A percentile compares a stretch with the other conserved stretches of the same genome.
phyloP scores from a whole-genome alignment of 208 protist genomes.

The Acanthamoeba triangularis region DNA sequence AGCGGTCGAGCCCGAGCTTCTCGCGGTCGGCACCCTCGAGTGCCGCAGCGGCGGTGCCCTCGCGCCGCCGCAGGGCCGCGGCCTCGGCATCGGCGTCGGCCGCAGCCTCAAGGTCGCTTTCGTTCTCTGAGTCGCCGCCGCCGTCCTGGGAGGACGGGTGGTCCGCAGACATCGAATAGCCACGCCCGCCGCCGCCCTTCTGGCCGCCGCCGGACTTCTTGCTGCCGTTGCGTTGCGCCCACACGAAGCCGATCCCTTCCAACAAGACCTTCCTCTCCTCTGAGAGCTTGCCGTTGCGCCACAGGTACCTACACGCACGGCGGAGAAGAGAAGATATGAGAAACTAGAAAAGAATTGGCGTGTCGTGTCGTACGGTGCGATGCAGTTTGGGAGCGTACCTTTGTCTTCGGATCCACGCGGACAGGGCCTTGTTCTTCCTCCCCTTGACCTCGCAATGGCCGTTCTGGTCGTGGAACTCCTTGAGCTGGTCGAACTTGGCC shows the following conservation, averaged over 20 bases:
- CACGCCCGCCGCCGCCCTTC: not conserved
- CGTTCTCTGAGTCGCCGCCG: constrained; percentile 30
- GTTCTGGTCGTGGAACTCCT: constrained; percentile 32
- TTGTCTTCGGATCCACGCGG: constrained; percentile 41
- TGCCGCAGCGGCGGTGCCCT: not conserved
- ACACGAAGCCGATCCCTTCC: constrained; percentile 46
- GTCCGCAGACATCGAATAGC: not conserved
- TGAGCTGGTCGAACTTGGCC: constrained; percentile 57
- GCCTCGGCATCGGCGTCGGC: not conserved
- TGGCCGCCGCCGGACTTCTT: not conserved
- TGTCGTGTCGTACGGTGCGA: too few relatives aligned
- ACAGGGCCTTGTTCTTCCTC: constrained; percentile 62
- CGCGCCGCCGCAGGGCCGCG: not conserved
- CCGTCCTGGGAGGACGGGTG: not conserved
- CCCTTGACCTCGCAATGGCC: constrained; percentile 67
- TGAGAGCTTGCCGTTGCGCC: constrained; percentile 67
- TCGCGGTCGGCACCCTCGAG: constrained; percentile 2
- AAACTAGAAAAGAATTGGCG: not conserved
- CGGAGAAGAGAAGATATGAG: not conserved
- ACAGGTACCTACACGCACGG: constrained; percentile 22
- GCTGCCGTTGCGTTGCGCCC: constrained; percentile 38
- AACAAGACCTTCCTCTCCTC: constrained; percentile 53
- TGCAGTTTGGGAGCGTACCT: not conserved
- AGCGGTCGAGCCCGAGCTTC: constrained; percentile 23
- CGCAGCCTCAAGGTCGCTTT: not conserved